phyloP scores from a whole-genome alignment of 2,329 filamentous ascomycete genomes.

The Epichloe brachyelytri region DNA sequence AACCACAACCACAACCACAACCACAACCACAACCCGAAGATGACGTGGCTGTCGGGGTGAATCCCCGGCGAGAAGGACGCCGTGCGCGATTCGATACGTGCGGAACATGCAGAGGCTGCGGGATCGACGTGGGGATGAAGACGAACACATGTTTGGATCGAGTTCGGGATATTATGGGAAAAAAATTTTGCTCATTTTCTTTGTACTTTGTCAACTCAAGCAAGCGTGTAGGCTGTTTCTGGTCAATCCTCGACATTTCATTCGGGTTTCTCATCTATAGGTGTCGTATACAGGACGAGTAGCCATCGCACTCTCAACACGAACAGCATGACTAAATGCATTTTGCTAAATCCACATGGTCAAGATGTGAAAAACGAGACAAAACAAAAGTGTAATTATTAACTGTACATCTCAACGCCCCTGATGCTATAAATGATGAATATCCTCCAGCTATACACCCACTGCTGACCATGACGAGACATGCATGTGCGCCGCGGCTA shows the following conservation, averaged over 20 bases:
- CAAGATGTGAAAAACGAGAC: too few relatives aligned
- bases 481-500: background rate
- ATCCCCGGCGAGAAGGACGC: background rate
- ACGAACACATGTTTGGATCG: background rate
- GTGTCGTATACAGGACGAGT: too few relatives aligned
- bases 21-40: too few relatives aligned
- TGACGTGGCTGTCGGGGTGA: background rate
- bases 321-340: too few relatives aligned
- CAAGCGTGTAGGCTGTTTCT: background rate
- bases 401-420: conserved; percentile 6
- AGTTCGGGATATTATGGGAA: too few relatives aligned
- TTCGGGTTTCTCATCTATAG: too few relatives aligned
- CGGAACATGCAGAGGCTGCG: background rate
- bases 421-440: conserved; percentile 8
- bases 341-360: too few relatives aligned
- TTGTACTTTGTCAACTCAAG: background rate
- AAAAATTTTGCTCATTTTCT: too few relatives aligned
- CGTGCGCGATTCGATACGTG: background rate
- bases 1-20: too few relatives aligned
- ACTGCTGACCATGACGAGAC: background rate
- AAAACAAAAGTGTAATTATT: background rate
- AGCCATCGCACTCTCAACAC: too few relatives aligned
- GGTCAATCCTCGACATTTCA: too few relatives aligned
- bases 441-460: conserved; percentile 2
- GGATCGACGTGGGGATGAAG: background rate